Base-by-base conservation (phyloP, 768 basidiomycete species). In the Dioszegia crocea region DNA sequence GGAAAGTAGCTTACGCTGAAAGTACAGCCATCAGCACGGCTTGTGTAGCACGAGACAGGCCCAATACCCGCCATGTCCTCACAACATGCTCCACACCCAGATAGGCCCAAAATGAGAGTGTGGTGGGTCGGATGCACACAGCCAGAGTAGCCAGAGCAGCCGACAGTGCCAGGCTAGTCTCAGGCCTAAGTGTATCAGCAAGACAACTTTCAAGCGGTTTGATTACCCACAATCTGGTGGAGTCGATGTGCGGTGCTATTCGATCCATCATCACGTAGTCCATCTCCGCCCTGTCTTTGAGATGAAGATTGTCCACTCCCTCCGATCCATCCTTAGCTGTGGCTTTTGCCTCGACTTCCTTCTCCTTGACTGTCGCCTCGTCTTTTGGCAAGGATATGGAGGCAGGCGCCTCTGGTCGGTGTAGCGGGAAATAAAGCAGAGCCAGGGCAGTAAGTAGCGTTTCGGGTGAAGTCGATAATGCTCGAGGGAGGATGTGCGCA, bases 401-500 rank as follows among this genome's bases (percentile, higher is more conserved):
- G 4, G 21, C 23, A 3, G 59, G 59, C 9, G 19, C 23, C n/a
- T 49, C 40, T 9, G 51, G 60, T 6, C 16, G 24, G 2, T 63
- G 44, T 39, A 78, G 71, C 0, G 79, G 92, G 77, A 88, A 97
- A 70, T 82, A 82, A 12, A 80, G 79, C 56, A 94, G 81, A 0
- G 92, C 93, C 40, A 87, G 77, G 0, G 85, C 85, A 0, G 88
- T 88, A 41, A 98, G 78, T 0, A 89, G 85, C 0, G 91, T 91
- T 71, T 99, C 96, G 26, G 93, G 78, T 12, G 91, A 93, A 73
- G 97, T 99, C 29, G 91, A 93, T 52, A 98, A 79, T 0, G 92
- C 89, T 33, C 96, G 83, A 3, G 92, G 88, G 24, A 96, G 80
- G 0, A 89, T 83, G 52, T 93, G 81, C 0, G 83, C 84, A 76